Conservation (phyloP, 805 yeast species). For the baker's yeast (Saccharomyces cerevisiae) region DNA sequence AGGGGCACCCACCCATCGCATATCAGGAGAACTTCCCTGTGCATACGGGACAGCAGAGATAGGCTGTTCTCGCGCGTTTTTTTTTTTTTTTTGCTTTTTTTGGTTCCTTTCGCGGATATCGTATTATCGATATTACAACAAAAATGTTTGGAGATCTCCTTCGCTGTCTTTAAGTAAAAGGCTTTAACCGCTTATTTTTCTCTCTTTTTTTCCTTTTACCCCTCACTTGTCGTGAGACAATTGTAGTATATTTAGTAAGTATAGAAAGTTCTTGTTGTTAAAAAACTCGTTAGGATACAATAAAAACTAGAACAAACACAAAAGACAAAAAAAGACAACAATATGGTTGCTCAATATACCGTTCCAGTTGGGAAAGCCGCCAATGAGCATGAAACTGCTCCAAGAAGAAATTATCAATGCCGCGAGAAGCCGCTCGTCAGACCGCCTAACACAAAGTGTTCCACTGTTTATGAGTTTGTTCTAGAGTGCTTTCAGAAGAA, state of each 20-base stretch:
- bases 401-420: conserved; percentile 52
- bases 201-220: background rate
- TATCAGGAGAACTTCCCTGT: background rate
- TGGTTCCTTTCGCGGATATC: background rate
- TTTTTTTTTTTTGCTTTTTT: background rate
- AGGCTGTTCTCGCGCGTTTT: background rate
- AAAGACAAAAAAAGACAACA: background rate
- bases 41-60: no score
- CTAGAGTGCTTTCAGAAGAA: conserved; percentile 49
- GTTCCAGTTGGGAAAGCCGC: conserved; percentile 63
- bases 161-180: background rate
- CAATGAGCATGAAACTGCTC: conserved; percentile 71
- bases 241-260: background rate
- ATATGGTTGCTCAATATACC: conserved; percentile 24
- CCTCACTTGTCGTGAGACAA: background rate
- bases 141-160: conserved; percentile 1
- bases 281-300: background rate
- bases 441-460: conserved; percentile 58
- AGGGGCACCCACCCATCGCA: background rate
- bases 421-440: conserved; percentile 42
- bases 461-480: conserved; percentile 63
- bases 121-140: background rate
- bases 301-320: background rate
- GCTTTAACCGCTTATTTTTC: background rate
- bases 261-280: background rate